These are phyloP conservation scores for Sphaerobolus stellatus DNA, from an alignment of 1,284 basidiomycete genomes.

Conservation along the genomic window DNA sequence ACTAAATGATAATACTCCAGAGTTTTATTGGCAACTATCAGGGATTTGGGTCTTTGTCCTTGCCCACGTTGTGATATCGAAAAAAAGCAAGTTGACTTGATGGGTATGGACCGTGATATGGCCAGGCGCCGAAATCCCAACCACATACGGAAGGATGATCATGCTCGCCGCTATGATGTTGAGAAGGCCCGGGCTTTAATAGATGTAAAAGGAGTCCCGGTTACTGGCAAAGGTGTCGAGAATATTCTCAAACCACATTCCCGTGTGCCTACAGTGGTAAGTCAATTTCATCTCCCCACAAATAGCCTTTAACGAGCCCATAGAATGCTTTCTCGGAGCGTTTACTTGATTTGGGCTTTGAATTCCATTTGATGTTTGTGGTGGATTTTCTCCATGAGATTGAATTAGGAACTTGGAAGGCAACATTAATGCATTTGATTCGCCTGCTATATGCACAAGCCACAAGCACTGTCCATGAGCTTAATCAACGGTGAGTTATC, in stretches of 20 bases:
- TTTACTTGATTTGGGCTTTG: conserved; percentile 24
- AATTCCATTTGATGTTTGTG: conserved; percentile 30
- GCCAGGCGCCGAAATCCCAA: conserved; percentile 5
- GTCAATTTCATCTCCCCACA: background rate
- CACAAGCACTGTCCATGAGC: background rate
- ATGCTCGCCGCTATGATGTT: background rate
- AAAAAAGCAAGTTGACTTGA: conserved; percentile 9
- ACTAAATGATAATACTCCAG: background rate
- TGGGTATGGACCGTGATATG: conserved; percentile 20
- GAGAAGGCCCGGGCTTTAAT: conserved; percentile 20
- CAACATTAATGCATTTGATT: conserved; percentile 33
- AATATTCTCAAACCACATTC: conserved; percentile 11
- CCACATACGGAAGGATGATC: conserved; percentile 7
- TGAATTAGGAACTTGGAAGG: conserved; percentile 40
- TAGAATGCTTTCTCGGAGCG: conserved; percentile 35
- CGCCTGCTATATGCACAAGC: conserved; percentile 14
- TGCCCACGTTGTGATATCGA: conserved; percentile 19
- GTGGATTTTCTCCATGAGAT: conserved; percentile 40
- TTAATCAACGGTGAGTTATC: background rate
- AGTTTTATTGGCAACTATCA: conserved; percentile 15
- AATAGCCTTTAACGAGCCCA: background rate
- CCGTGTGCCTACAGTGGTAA: conserved; percentile 16
- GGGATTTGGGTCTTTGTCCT: conserved; percentile 17
- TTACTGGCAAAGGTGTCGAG: conserved; percentile 17
- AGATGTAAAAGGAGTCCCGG: conserved; percentile 18